Base-by-base conservation (phyloP, 129 eudicot species). In the Helichrysum umbraculigerum region DNA sequence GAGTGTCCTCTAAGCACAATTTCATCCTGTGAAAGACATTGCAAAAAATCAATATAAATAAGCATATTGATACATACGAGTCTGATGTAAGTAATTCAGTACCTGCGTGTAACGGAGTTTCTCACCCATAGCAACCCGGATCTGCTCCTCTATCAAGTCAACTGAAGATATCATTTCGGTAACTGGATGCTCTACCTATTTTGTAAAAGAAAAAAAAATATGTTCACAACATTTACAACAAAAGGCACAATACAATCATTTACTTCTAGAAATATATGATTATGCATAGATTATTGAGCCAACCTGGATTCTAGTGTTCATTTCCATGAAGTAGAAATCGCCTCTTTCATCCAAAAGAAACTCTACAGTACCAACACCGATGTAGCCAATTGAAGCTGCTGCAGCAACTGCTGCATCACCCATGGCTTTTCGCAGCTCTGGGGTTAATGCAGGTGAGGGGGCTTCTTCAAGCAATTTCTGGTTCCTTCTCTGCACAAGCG, bases 391-490 rank as follows among this genome's bases (percentile, higher is more conserved):
- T 51, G 99, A 94, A 70, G 94, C 99, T 65, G 98, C 98, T 32
- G 98, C 98, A 28, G 99, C 94, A 81, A 89, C 94, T 8, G 99
- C 99, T 68, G 99, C 99, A 91, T 94, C 99, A 77, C 99, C 99
- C 99, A 94, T 91, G 84, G 99, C 99, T 87, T 94, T 94, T 50
- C 99, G 77, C 78, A 94, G 78, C 83, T 91, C 99, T 42, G 97
- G 85, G 78, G 96, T 94, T 73, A 94, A 80, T 86, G 99, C 99
- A 74, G 99, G 99, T 2, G 99, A 94, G 5, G 99, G 99, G 58
- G 99, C 99, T 89, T 94, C 99, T 86, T 94, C 99, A 74, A 94
- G 92, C 85, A 94, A 78, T 76, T 94, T 94, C 84, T 94, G 99
- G 82, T 94, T 94, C 85, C 99, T 86, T 81, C 99, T 94, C 99